phyloP scores from a whole-genome alignment of 306 rosid species.

The Vigna nakashimae region DNA sequence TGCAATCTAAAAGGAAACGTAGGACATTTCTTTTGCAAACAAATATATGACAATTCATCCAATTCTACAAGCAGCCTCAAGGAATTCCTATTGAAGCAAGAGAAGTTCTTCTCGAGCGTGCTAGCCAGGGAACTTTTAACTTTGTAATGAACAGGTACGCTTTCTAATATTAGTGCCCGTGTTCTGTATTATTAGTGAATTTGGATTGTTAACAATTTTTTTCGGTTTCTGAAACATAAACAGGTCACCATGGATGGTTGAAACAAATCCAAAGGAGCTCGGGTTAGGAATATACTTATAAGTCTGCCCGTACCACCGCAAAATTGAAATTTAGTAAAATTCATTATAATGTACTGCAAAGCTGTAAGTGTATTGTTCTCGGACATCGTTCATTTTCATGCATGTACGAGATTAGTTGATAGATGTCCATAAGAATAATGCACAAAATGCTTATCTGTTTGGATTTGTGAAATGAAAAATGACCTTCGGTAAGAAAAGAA shows the following conservation, averaged over 20 bases:
- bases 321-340: slow-evolving; percentile 27
- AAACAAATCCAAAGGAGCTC: slow-evolving; percentile 84
- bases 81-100: slow-evolving; percentile 89
- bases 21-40: neutral
- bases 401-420: neutral
- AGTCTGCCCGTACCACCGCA: slow-evolving; percentile 16
- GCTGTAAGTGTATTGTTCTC: slow-evolving; percentile 33
- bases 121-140: slow-evolving; percentile 83
- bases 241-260: slow-evolving; percentile 96
- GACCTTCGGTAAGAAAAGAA: neutral
- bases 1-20: neutral
- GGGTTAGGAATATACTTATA: slow-evolving; percentile 88
- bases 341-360: slow-evolving; percentile 13
- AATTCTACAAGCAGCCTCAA: slow-evolving; percentile 63
- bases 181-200: slow-evolving; percentile 5
- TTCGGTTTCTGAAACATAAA: slow-evolving; percentile 27
- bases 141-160: slow-evolving; percentile 78
- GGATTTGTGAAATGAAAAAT: neutral
- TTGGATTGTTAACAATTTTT: slow-evolving; percentile 20
- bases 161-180: slow-evolving; percentile 1
- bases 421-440: neutral
- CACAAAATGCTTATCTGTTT: slow-evolving; percentile 19
- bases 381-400: slow-evolving; percentile 34
- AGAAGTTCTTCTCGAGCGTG: slow-evolving; percentile 87
- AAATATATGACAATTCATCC: slow-evolving; percentile 32